Evolutionary conservation across 768 basidiomycete genomes (phyloP), one percentile per base, ranked within the genome.

Genomic region (Boletellus ananiceps): DNA sequence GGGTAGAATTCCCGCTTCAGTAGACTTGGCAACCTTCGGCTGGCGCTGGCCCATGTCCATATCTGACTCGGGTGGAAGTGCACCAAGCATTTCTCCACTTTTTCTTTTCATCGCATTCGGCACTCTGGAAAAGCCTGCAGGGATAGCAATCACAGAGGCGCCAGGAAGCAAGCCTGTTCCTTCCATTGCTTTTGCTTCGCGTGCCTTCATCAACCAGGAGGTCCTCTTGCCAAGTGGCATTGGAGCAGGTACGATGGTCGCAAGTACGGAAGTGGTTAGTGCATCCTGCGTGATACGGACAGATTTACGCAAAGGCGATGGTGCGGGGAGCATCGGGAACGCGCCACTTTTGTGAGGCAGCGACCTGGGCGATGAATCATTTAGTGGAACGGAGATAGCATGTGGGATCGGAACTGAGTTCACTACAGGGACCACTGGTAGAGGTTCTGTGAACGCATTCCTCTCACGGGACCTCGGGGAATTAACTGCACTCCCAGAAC

Each of bases 131-230:
- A 58, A 25, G 34, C 45, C 15, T 27, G 38, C n/a, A 33, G 54
- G 40, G 18, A 36, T 32, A n/a, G 38, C 25, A 18, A 33, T 41
- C 8, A 44, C 21, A 37, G 51, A 44, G 29, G 56, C 44, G 18
- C 50, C 42, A 23, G 63, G 46, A 25, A 65, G 56, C 68, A 78
- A 49, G 25, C 57, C 58, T 11, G 70, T 70, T 36, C 58, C 63
- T 59, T 88, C 88, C 60, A 81, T 68, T 15, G 84, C 84, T 55
- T 84, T 85, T 21, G 75, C 82, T 59, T 87, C 85, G 32, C 87
- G 75, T 13, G 83, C 88, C 58, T 86, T 88, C 67, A 79, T 80
- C 46, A 91, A 65, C 88, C 88, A 90, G 3, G 88, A 90, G 8
- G 85, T 85, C 29, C 88, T 80, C 58, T 86, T 88, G 3, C 79